Conservation (phyloP, 2,329 filamentous ascomycete species). For the Aspergillus tamarii region DNA sequence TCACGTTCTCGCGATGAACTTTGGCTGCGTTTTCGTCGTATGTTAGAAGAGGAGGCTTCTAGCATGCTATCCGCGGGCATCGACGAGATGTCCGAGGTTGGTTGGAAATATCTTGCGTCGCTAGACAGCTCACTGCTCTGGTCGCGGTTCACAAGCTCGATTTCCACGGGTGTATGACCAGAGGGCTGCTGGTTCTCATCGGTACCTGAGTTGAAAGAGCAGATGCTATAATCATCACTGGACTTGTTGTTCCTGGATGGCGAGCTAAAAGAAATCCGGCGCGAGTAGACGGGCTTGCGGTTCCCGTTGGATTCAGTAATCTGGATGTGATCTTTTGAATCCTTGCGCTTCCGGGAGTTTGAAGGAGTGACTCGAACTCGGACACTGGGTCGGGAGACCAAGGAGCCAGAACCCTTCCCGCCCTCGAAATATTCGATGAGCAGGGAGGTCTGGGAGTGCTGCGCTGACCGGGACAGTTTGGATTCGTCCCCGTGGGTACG, state of each 20-base stretch:
- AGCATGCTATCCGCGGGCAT: conserved; percentile 75
- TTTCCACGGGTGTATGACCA: conserved; percentile 74
- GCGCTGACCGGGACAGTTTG: conserved; percentile 55
- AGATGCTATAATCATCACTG: conserved; percentile 67
- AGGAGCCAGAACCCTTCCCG: conserved; percentile 59
- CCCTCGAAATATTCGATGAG: conserved; percentile 95
- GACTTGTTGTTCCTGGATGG: conserved; percentile 42
- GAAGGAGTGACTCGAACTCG: conserved; percentile 79
- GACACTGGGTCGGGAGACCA: conserved; percentile 78
- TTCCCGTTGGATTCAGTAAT: conserved; percentile 79
- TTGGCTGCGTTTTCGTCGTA: conserved; percentile 53
- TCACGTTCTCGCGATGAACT: conserved; percentile 50
- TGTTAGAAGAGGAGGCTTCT: conserved; percentile 56
- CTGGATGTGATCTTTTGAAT: conserved; percentile 74
- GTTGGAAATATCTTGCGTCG: conserved; percentile 66
- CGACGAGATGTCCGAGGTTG: conserved; percentile 83
- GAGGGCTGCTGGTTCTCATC: conserved; percentile 77
- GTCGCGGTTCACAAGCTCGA: conserved; percentile 76
- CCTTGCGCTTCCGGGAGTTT: conserved; percentile 57
- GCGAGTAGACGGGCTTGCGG: conserved; percentile 70
- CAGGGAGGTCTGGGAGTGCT: conserved; percentile 81
- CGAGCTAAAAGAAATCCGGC: conserved; percentile 65
- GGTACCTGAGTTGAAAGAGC: conserved; percentile 76
- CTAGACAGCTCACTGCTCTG: conserved; percentile 68
- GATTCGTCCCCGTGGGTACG: conserved; percentile 61